Evolutionary conservation across 1,139 yeast genomes (phyloP), one percentile per base, ranked within the genome.

Genomic region (Hansenula lynferdii): DNA sequence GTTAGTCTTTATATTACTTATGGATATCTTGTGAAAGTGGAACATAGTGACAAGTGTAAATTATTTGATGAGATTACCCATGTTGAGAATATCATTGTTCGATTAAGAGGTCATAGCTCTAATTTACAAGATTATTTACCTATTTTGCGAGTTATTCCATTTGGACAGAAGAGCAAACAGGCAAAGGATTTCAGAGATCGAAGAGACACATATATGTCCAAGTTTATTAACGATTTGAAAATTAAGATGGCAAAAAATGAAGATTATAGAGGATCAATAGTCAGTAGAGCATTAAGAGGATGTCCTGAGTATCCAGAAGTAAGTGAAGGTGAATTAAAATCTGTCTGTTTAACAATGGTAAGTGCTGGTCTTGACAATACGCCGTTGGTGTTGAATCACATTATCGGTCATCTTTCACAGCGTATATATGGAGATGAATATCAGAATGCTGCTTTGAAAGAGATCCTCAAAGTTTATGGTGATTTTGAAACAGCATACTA

Each of bases 331-430:
- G 87, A 83, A 51, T 57, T 81, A 35, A 69, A 70, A 39, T 77
- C 86, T 35, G 69, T 81, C 8, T 82, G 90, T 53, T 61, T 84
- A 34, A 80, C 92, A 0, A 77, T 83, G 81, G 80, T 84, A 0
- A 80, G 89, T 48, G 92, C 92, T 5, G 94, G 94, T 0, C 61
- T 84, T 25, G 92, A 84, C 53, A 84, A 85, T 43, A 76, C 83
- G 1, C 83, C 90, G 0, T 65, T 82, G 23, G 81, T 76, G 39
- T 62, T 83, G 40, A 72, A 75, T 45, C 77, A 78, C 47, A 67
- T 81, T 12, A 53, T 82, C 44, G 86, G 86, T 1, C 82, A 78
- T 36, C 60, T 84, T 38, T 70, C 83, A 1, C 75, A 70, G 25
- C 68, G 75, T 3, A 38, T 38, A 6, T 51, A 59, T 37, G 82